Base-by-base conservation (phyloP, 164 flowering plant genomes). In the Tetracentron sinense region DNA sequence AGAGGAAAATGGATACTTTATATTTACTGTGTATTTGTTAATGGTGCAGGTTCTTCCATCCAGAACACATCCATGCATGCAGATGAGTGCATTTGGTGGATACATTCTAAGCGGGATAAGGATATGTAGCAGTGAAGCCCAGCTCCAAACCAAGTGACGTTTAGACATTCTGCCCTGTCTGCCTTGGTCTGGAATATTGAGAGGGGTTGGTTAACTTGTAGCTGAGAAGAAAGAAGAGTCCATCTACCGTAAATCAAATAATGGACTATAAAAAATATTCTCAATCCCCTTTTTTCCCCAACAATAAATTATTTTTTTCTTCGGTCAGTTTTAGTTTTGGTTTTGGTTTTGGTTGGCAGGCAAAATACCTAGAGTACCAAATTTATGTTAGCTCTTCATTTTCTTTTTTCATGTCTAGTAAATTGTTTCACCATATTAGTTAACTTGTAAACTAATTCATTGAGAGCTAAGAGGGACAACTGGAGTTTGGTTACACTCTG, bases 51-150 rank as follows among this genome's bases (percentile, higher is more conserved):
- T 95, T 61, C 94, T 95, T 61, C 97, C 97, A 21, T 84, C 85
- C 63, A 88, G 99, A 84, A 86, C 94, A 0, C 99, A 95, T 70
- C 97, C 97, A 17, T 78, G 61, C 66, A 92, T 95, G 99, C 96
- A 89, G 80, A 95, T 95, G 99, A 95, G 86, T 76, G 86, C 84
- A 28, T 85, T 79, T 63, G 99, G 99, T 23, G 99, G 97, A 6
- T 95, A 95, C 69, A 75, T 95, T 50, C 72, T 95, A 20, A 86
- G 86, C 15, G 99, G 99, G 19, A 85, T 77, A n/a, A 79, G 72
- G 69, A 82, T 85, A 67, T 76, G 78, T 35, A 66, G 58, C 55
- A 60, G 60, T 29, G 68, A 70, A 35, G 14, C 53, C 20, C 33
- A 47, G 46, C 61, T 33, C 16, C 57, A 62, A 38, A 62, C 46